Base-by-base conservation (phyloP, 805 yeast species). In the Metschnikowia gelsemii region DNA sequence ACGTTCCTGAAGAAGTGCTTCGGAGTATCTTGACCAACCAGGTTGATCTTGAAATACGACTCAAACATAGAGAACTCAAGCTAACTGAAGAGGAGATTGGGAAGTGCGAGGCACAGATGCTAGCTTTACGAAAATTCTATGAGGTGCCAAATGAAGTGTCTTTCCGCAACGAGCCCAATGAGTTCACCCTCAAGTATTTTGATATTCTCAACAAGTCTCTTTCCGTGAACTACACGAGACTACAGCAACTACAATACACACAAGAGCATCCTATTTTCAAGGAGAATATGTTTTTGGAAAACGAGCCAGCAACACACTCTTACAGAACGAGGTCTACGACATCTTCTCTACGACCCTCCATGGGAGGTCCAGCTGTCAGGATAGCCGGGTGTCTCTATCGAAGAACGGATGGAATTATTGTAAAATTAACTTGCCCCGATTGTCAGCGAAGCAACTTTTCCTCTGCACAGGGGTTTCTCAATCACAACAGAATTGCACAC, bases 391-490 rank as follows among this genome's bases (percentile, higher is more conserved):
- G 87, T 50, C 71, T 82, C 3, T 82, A 80, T 54, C 68, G 80
- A 47, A 60, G 88, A 46, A 76, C 82, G 4, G 93, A 86, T 58
- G 90, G 90, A 2, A 70, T 82, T 1, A 62, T 83, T 16, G 88
- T 86, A 2, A 70, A 80, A 35, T 68, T 86, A 26, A 79, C 79
- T 7, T 86, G 95, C 58, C 77, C 80, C 1, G 75, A 72, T 37
- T 86, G 95, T 61, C 73, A 69, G 8, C 61, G 90, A 38, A 72
- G 79, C 30, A 85, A 84, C 47, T 86, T 86, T 55, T 80, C 87
- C 7, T 78, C 85, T 11, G 87, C 89, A 0, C 93, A 86, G 56
- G 93, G 93, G 12, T 84, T 86, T 51, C 71, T 84, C 26, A 86
- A 84, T 58, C 95, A 86, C 59, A 77, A 84, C 40, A 69, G 93